A percentile compares a stretch with the other conserved stretches of the same genome.
Evolutionary conservation across 106 monocot genomes (phyloP).

Genomic region (Allium fistulosum): DNA sequence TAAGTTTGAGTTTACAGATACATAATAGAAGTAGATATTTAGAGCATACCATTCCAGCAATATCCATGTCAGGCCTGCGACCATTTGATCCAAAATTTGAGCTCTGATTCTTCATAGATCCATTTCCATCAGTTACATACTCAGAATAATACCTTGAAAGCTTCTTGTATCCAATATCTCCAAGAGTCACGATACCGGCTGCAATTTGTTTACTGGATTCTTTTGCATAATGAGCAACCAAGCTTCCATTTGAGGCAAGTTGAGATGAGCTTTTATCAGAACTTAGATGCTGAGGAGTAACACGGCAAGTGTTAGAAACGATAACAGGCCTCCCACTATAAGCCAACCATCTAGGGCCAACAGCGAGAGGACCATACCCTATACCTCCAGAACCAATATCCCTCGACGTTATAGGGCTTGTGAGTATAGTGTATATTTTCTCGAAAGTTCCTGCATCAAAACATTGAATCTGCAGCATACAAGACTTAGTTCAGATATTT

Average conservation of each 20-base stretch:
- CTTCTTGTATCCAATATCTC: conserved; percentile 91
- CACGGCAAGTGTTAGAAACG: conserved; percentile 48
- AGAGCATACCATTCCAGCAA: conserved; percentile 63
- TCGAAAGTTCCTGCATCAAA: conserved; percentile 82
- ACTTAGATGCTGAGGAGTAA: conserved; percentile 53
- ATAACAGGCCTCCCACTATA: conserved; percentile 71
- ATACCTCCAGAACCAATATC: conserved; percentile 40
- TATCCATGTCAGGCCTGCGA: conserved; percentile 37
- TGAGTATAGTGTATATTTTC: conserved; percentile 86
- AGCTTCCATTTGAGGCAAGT: conserved; percentile 51
- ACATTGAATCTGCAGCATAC: conserved; percentile 81
- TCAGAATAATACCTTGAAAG: conserved; percentile 77
- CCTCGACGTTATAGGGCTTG: conserved; percentile 39
- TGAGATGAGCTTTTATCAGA: conserved; percentile 13
- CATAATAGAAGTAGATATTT: too few relatives aligned
- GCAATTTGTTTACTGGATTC: conserved; percentile 95
- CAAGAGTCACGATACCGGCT: conserved; percentile 72
- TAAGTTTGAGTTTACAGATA: too few relatives aligned
- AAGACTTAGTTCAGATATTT: neutral
- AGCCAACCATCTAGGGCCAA: conserved; percentile 89
- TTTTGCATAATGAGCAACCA: conserved; percentile 81
- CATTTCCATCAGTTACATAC: conserved; percentile 41
- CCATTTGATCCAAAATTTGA: conserved; percentile 32
- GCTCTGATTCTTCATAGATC: conserved; percentile 29
- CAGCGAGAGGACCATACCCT: conserved; percentile 88